Base-by-base conservation (phyloP, 2,329 filamentous ascomycete species). In the Penicillium frequentans region DNA sequence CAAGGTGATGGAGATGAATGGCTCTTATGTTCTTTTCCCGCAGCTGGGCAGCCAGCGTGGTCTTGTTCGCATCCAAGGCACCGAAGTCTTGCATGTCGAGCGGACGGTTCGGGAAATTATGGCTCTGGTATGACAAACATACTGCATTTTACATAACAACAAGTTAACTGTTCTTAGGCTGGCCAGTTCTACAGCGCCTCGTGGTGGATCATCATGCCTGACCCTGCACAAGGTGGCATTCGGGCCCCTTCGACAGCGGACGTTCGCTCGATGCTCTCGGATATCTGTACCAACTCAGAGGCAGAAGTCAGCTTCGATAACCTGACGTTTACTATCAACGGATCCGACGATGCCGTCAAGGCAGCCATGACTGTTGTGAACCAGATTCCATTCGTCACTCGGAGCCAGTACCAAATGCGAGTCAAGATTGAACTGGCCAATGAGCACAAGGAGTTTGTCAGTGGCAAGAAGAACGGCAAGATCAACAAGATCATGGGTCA, bases 401-500 rank as follows among this genome's bases (percentile, higher is more conserved):
- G 92, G 67, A 87, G 90, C 43, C 90, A 91, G 64, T 96, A 96
- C 70, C 93, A 96, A 73, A 96, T 99, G 73, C 87, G 93, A 55
- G 93, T 99, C 71, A 98, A 98, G 81, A 96, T 99, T 61, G 95
- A 99, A 80, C 88, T 99, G 55, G 95, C 95, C 70, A 98, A 98
- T 71, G 95, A 99, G 79, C 95, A 99, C 81, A 99, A 99, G 77
- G 95, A 99, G 72, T 99, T 99, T 73, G 95, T 99, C 56, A 97
- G 93, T 67, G 95, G 95, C 66, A 99, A 99, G 83, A 99, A 99
- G 82, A 99, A 99, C 69, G 95, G 95, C 76, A 99, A 99, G 80
- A 99, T 99, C 77, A 99, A 99, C 83, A 99, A 99, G 82, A 99
- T 99, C 70, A 99, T 99, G 95, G 95, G 93, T 24, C 93, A 98